Evolutionary conservation across 179 eudicot species (phyloP).

Genomic region (Actinidia chinensis): DNA sequence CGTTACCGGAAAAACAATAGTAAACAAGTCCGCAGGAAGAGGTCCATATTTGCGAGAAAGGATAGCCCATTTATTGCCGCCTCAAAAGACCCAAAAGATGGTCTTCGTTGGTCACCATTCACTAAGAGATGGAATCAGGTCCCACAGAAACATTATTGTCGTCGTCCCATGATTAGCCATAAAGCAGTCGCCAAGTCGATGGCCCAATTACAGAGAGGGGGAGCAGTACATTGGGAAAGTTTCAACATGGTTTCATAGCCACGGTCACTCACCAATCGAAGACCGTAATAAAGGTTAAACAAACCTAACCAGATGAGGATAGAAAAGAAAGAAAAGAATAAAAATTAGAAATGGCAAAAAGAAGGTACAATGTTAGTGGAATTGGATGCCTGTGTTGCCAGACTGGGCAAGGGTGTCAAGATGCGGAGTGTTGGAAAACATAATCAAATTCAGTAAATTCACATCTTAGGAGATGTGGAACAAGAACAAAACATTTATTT

Average conservation of each 20-base stretch:
- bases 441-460: too few relatives aligned
- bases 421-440: too few relatives aligned
- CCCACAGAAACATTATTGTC: slow-evolving; percentile 48
- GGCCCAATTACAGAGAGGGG: slow-evolving; percentile 87
- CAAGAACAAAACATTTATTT: too few relatives aligned
- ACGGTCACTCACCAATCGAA: slow-evolving; percentile 63
- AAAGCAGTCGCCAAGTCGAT: slow-evolving; percentile 89
- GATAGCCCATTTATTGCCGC: slow-evolving; percentile 64
- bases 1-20: slow-evolving; percentile 77
- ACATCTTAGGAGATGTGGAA: too few relatives aligned
- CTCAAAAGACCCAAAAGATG: slow-evolving; percentile 60
- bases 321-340: too few relatives aligned
- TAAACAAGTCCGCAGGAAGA: slow-evolving; percentile 86
- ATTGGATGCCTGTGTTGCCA: too few relatives aligned
- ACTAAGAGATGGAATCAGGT: slow-evolving; percentile 49
- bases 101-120: slow-evolving; percentile 39
- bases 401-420: too few relatives aligned
- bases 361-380: too few relatives aligned
- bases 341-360: too few relatives aligned
- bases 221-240: slow-evolving; percentile 78
- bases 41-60: slow-evolving; percentile 79
- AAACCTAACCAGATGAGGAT: slow-evolving; percentile 79
- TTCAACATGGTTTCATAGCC: slow-evolving; percentile 83
- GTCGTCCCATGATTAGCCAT: slow-evolving; percentile 57
- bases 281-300: slow-evolving; percentile 75